Percentiles rank a stretch among this genome's conserved stretches.
Conservation (phyloP, 1,139 yeast genomes). For the Sugiyamaella pinicola region DNA sequence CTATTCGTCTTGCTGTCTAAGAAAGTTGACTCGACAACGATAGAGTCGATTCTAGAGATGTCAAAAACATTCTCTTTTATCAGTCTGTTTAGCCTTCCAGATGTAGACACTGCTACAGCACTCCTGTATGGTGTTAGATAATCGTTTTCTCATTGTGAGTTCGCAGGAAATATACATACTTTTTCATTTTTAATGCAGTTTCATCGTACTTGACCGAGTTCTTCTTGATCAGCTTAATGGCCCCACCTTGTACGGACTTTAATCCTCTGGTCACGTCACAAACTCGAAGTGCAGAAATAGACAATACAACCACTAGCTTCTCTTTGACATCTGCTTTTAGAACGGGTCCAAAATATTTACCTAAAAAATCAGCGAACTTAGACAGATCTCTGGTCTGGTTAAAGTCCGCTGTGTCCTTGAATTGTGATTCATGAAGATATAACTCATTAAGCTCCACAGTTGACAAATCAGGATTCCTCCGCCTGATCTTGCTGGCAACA, state of each 20-base stretch:
- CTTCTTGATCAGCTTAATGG: constrained; percentile 67
- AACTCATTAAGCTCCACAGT: constrained; percentile 64
- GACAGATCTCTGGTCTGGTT: constrained; percentile 50
- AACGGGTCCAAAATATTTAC: constrained; percentile 23
- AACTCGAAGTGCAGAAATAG: constrained; percentile 72
- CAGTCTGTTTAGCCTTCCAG: constrained; percentile 58
- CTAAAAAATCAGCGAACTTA: constrained; percentile 51
- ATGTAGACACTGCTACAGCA: constrained; percentile 66
- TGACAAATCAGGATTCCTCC: constrained; percentile 58
- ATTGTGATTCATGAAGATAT: constrained; percentile 51
- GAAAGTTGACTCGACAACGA: constrained; percentile 65
- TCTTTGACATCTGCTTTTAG: constrained; percentile 35
- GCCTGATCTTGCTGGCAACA: constrained; percentile 55
- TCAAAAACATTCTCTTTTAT: constrained; percentile 46
- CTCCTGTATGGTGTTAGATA: constrained; percentile 40
- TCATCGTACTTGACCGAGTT: constrained; percentile 64
- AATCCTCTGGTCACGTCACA: constrained; percentile 61
- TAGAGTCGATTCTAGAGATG: constrained; percentile 44
- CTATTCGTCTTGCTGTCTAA: constrained; percentile 65
- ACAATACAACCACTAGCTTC: constrained; percentile 52
- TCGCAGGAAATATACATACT: constrained; percentile 13
- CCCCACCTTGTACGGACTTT: constrained; percentile 48
- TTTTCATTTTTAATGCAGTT: constrained; percentile 52
- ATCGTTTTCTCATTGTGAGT: neutral
- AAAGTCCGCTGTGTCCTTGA: constrained; percentile 57